Evolutionary conservation across 495 filamentous ascomycete genomes (phyloP).

Genomic region (Lepraria neglecta): DNA sequence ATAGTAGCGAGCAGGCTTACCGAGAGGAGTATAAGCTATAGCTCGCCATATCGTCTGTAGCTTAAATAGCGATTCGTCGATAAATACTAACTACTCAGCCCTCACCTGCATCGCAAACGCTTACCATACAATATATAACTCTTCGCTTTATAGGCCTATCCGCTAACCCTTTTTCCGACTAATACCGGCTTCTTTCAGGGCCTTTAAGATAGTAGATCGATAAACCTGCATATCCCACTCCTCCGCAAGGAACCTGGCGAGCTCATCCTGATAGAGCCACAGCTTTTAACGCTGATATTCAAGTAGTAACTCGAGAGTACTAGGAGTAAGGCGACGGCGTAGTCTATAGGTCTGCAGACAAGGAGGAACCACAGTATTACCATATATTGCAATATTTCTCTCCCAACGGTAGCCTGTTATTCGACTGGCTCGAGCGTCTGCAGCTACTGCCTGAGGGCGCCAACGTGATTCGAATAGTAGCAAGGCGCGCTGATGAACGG

Average conservation of each 20-base stretch:
- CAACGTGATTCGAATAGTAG: no score
- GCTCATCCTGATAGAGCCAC: background rate
- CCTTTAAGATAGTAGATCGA: background rate
- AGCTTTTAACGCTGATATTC: background rate
- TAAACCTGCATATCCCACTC: background rate
- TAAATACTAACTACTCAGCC: background rate
- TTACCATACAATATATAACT: background rate
- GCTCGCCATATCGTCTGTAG: background rate
- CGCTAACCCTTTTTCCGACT: no score
- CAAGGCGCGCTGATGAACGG: no score
- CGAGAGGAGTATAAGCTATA: background rate
- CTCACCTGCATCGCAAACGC: background rate
- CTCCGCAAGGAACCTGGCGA: background rate
- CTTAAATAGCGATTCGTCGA: conserved; percentile 1
- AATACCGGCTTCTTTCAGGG: background rate
- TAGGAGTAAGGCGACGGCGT: no score
- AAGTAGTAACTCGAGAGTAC: no score
- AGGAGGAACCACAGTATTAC: no score
- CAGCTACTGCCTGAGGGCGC: no score
- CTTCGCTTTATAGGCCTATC: background rate
- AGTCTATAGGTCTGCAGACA: no score
- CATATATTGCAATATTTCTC: no score
- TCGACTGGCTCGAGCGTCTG: no score
- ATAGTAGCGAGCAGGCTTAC: no score
- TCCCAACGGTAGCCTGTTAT: no score